phyloP scores from a whole-genome alignment of 208 protist species.

The Trypanosoma melophagium region DNA sequence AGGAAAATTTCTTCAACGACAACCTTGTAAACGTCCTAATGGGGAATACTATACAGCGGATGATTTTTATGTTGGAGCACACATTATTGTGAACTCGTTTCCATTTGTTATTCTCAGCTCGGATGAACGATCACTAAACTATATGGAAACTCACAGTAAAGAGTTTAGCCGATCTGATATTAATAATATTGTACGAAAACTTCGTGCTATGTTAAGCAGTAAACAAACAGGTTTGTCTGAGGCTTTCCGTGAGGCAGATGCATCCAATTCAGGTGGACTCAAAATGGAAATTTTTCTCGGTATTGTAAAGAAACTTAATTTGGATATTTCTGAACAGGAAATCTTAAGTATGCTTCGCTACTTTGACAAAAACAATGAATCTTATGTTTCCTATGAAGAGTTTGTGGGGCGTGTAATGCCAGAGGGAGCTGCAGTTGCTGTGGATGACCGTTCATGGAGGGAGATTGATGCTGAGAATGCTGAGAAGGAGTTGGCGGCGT shows the following conservation, averaged over 20 bases:
- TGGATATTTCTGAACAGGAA: conserved; percentile 89
- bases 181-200: conserved; percentile 82
- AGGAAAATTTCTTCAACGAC: conserved; percentile 93
- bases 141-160: conserved; percentile 90
- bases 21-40: conserved; percentile 62
- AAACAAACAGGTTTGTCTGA: conserved; percentile 77
- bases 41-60: conserved; percentile 62
- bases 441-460: conserved; percentile 72
- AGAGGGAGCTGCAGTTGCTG: conserved; percentile 56
- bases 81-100: conserved; percentile 72
- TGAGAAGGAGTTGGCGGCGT: conserved; percentile 52
- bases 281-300: conserved; percentile 75
- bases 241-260: conserved; percentile 74
- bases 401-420: conserved; percentile 78
- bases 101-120: conserved; percentile 84
- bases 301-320: conserved; percentile 68
- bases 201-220: conserved; percentile 86
- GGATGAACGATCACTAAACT: conserved; percentile 87
- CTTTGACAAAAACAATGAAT: conserved; percentile 91
- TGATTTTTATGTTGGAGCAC: conserved; percentile 90
- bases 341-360: conserved; percentile 89
- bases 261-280: conserved; percentile 54
- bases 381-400: conserved; percentile 89
- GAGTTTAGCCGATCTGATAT: conserved; percentile 88
- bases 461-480: conserved; percentile 70